Percentiles rank a stretch among this genome's conserved stretches.
phyloP scores from a whole-genome alignment of 768 basidiomycete species.

The Lentinula guzmanii region DNA sequence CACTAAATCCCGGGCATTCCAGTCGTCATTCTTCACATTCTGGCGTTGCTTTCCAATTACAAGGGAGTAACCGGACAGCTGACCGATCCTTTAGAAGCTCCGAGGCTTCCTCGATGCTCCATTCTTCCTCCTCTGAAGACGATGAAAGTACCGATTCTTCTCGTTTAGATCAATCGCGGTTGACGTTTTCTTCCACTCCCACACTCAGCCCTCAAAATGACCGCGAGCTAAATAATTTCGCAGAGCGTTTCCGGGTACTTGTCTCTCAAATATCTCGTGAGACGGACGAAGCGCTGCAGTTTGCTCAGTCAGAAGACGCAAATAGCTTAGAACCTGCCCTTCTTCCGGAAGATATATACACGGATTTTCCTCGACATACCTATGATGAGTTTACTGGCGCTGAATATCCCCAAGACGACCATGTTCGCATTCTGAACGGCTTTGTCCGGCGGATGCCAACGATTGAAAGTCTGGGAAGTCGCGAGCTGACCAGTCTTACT shows the following conservation, averaged over 20 bases:
- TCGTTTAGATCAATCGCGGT: constrained; percentile 2
- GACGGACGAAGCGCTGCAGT: constrained; percentile 40
- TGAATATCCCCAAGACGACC: constrained; percentile 10
- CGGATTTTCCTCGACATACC: constrained; percentile 2
- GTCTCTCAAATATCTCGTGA: constrained; percentile 47
- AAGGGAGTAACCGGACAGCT: constrained; percentile 10
- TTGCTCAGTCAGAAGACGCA: constrained; percentile 21
- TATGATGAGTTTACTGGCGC: neutral
- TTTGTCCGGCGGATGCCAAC: constrained; percentile 74
- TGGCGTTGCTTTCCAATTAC: neutral
- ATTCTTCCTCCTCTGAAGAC: neutral
- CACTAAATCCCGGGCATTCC: constrained; percentile 13
- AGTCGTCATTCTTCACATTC: neutral
- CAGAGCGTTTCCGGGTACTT: constrained; percentile 45
- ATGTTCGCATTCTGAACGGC: constrained; percentile 56
- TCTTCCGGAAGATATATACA: constrained; percentile 6
- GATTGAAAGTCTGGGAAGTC: constrained; percentile 70
- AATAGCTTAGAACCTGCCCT: constrained; percentile 14
- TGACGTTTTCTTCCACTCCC: constrained; percentile 5
- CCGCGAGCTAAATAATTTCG: constrained; percentile 34
- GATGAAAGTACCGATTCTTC: neutral
- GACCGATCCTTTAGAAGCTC: constrained; percentile 6
- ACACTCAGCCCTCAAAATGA: constrained; percentile 14
- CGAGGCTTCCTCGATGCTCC: constrained; percentile 5
- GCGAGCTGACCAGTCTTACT: constrained; percentile 34